phyloP scores from a whole-genome alignment of 495 filamentous ascomycete genomes.

The Penicillium turbatum region DNA sequence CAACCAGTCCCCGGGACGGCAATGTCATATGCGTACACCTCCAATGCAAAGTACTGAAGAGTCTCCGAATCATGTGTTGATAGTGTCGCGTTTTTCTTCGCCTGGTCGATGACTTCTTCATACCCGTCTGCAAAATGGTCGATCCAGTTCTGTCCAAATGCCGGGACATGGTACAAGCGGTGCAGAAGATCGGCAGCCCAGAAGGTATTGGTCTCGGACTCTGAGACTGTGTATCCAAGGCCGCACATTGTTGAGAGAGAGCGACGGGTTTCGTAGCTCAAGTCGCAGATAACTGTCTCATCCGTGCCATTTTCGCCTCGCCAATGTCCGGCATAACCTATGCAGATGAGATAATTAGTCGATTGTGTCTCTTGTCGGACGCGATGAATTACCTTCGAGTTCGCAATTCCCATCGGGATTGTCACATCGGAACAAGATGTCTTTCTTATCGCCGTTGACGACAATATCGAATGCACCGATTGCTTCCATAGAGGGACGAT shows the following conservation, averaged over 20 bases:
- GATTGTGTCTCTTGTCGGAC: neutral
- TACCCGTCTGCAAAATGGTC: slow-evolving; percentile 55
- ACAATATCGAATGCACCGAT: slow-evolving; percentile 52
- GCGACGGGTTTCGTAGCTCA: slow-evolving; percentile 47
- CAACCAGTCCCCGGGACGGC: slow-evolving; percentile 51
- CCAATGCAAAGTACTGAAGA: slow-evolving; percentile 55
- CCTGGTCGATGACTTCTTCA: slow-evolving; percentile 43
- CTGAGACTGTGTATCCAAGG: slow-evolving; percentile 49
- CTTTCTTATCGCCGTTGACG: slow-evolving; percentile 41
- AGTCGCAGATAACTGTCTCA: slow-evolving; percentile 58
- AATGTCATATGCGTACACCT: slow-evolving; percentile 53
- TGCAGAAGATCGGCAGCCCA: slow-evolving; percentile 56
- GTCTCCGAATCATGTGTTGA: slow-evolving; percentile 50
- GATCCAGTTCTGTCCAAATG: slow-evolving; percentile 48
- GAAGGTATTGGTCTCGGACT: slow-evolving; percentile 47
- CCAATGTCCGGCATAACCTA: slow-evolving; percentile 57
- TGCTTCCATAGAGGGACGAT: slow-evolving; percentile 42
- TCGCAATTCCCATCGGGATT: slow-evolving; percentile 55
- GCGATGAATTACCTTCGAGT: slow-evolving; percentile 32
- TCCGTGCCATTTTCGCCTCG: slow-evolving; percentile 52
- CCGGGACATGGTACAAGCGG: slow-evolving; percentile 51
- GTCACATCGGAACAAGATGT: slow-evolving; percentile 54
- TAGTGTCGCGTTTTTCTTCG: slow-evolving; percentile 31
- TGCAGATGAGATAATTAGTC: slow-evolving; percentile 5
- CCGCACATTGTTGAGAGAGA: slow-evolving; percentile 50